Conservation (phyloP, 768 basidiomycete species). For the Lactarius evosmus region DNA sequence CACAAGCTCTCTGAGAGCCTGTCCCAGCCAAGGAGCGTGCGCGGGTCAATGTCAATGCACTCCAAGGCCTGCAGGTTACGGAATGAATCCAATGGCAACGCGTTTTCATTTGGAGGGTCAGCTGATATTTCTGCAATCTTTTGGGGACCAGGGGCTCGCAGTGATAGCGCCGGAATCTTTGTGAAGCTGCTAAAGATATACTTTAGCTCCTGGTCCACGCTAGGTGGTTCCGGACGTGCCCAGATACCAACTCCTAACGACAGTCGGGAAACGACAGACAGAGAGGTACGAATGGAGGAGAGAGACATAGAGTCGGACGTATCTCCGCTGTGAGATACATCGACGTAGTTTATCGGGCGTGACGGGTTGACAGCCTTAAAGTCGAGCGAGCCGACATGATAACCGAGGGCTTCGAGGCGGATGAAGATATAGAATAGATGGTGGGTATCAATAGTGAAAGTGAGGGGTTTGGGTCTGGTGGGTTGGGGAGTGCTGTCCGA, state of each 20-base stretch:
- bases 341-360: constrained; percentile 72
- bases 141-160: constrained; percentile 62
- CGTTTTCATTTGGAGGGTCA: constrained; percentile 68
- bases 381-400: constrained; percentile 77
- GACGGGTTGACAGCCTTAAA: constrained; percentile 68
- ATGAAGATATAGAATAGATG: constrained; percentile 87
- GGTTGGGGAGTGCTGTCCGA: constrained; percentile 36
- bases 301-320: constrained; percentile 74
- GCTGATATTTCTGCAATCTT: constrained; percentile 64
- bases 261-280: constrained; percentile 71
- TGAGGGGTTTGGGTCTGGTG: constrained; percentile 49
- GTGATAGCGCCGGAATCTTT: constrained; percentile 73
- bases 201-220: constrained; percentile 71
- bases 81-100: constrained; percentile 79
- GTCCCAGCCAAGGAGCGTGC: constrained; percentile 82
- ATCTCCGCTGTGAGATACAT: constrained; percentile 51
- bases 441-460: constrained; percentile 71
- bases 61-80: constrained; percentile 78
- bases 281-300: constrained; percentile 69
- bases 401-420: constrained; percentile 77
- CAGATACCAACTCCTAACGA: constrained; percentile 77
- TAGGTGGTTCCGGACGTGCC: constrained; percentile 54
- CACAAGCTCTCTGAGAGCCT: constrained; percentile 63
- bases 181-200: constrained; percentile 90
- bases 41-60: constrained; percentile 78